phyloP scores from a whole-genome alignment of 257 asterid species.

The Capsicum rhomboideum region DNA sequence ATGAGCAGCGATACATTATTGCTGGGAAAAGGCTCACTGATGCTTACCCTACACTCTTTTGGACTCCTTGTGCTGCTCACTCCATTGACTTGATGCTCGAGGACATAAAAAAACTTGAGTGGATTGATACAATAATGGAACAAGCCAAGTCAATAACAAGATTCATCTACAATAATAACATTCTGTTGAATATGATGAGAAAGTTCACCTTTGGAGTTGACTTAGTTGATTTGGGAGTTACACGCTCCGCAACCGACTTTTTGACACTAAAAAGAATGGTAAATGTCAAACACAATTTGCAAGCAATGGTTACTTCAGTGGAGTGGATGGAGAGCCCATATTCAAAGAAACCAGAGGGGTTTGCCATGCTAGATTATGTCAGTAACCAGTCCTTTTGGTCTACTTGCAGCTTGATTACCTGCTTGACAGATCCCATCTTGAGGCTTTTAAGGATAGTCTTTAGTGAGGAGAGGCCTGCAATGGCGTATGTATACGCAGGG shows the following conservation, averaged over 20 bases:
- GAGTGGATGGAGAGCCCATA: constrained; percentile 81
- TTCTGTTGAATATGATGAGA: constrained; percentile 71
- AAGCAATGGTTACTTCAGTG: constrained; percentile 78
- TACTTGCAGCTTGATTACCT: constrained; percentile 34
- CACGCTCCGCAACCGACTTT: constrained; percentile 58
- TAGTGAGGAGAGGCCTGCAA: constrained; percentile 70
- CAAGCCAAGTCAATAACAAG: constrained; percentile 77
- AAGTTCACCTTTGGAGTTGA: constrained; percentile 73
- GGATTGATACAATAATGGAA: constrained; percentile 46
- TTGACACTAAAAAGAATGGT: constrained; percentile 68
- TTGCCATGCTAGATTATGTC: constrained; percentile 35
- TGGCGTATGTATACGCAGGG: constrained; percentile 86
- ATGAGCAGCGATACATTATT: constrained; percentile 56
- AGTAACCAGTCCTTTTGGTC: constrained; percentile 75
- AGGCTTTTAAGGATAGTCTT: constrained; percentile 63
- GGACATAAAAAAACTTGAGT: constrained; percentile 55
- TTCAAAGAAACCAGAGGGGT: constrained; percentile 66
- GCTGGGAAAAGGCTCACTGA: constrained; percentile 70
- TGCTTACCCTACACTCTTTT: constrained; percentile 63
- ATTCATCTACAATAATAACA: constrained; percentile 49
- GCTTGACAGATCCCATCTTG: constrained; percentile 60
- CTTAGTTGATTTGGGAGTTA: constrained; percentile 62
- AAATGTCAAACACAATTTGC: constrained; percentile 55
- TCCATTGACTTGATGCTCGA: constrained; percentile 74
- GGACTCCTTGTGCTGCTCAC: constrained; percentile 85